Base-by-base conservation (phyloP, 2,329 filamentous ascomycete species). In the Fusarium napiforme region DNA sequence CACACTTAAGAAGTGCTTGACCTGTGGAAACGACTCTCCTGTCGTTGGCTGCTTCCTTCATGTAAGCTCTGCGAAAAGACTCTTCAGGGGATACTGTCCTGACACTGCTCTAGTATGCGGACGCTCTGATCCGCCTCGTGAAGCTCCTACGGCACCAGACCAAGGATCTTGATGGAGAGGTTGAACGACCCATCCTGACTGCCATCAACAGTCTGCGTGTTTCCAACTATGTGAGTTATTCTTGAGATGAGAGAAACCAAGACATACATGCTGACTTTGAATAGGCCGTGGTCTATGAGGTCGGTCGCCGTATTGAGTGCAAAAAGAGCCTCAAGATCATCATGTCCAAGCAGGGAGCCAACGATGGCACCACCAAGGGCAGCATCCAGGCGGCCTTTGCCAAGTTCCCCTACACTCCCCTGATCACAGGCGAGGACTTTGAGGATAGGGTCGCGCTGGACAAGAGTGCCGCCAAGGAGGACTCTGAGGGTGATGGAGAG, bases 291-390 rank as follows among this genome's bases (percentile, higher is more conserved):
- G 68, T 77, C 8, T 76, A 78, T 59, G 79, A 80, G 66, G 67
- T 80, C 9, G 77, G 59, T 23, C 79, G 79, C 36, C 79, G 79
- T 50, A 58, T 79, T 43, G 71, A 78, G 45, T 78, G 75, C 59
- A 71, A 78, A 55, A 69, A 76, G 36, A 57, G 67, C 16, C 69
- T 77, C 50, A 68, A 74, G 60, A 53, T 47, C 21, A 72, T 80
- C 61, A 78, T 80, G 76, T 65, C 69, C 58, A 79, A 79, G 69
- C 76, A 80, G 64, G 79, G 79, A 32, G 75, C 79, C n/a, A 52
- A 72, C 7, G 77, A 79, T 26, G 79, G 79, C 30, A 73, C 66
- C 52, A 80, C 78, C 55, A 72, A 73, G 43, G 72, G 72, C 37
- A 78, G 75, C 61, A 64, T 80, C 37, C 75, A 78, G 43, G 71